Evolutionary conservation across 2,329 filamentous ascomycete genomes (phyloP).

Genomic region (Phaeosphaeria sp.): DNA sequence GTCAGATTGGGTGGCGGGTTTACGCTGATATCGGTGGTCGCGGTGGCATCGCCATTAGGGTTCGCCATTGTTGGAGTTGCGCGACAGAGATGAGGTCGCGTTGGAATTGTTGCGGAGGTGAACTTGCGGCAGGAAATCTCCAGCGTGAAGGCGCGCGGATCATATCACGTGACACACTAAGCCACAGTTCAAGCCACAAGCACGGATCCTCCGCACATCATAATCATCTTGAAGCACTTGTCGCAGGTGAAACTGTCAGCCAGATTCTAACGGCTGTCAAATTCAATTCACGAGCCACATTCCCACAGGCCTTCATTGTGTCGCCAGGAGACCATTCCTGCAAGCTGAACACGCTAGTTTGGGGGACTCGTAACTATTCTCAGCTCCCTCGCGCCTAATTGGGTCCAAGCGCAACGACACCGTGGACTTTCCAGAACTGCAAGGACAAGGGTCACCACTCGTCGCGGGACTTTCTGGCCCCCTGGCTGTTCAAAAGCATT

Average conservation of each 20-base stretch:
- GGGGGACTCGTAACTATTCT: conserved; percentile 23
- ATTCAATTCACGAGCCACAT: neutral
- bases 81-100: neutral
- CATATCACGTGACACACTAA: conserved; percentile 1
- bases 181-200: conserved; percentile 17
- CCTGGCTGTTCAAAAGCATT: conserved; percentile 32
- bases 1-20: conserved; percentile 85
- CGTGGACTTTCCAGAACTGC: conserved; percentile 35
- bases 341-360: conserved; percentile 1
- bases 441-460: conserved; percentile 35
- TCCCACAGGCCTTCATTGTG: neutral
- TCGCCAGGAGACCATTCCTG: neutral
- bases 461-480: conserved; percentile 25
- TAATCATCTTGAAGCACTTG: conserved; percentile 17
- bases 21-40: conserved; percentile 30
- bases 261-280: neutral
- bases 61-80: conserved; percentile 35
- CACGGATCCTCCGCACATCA: neutral
- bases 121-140: conserved; percentile 16
- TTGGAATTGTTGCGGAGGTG: conserved; percentile 3
- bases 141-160: conserved; percentile 8
- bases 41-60: conserved; percentile 23
- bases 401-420: conserved; percentile 24
- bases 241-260: conserved; percentile 8
- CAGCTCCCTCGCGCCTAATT: conserved; percentile 26